Conservation (phyloP, 2,329 filamentous ascomycete species). For the Knufia fluminis region DNA sequence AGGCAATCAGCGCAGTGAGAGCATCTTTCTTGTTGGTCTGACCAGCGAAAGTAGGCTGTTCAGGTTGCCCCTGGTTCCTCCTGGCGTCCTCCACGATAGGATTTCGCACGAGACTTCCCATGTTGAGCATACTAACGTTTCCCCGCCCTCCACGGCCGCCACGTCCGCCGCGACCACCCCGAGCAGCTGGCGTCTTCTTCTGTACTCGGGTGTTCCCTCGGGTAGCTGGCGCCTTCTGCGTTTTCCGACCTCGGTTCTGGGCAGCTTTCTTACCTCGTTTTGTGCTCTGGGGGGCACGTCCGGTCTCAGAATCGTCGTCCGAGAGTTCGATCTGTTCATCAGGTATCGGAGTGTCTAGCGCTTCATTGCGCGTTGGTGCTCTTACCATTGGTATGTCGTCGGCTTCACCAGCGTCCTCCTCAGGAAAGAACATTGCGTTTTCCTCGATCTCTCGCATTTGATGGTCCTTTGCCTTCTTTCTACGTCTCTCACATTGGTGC, state of each 20-base stretch:
- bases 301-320: neutral
- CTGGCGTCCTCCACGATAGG: slow-evolving; percentile 25
- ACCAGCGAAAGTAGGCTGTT: slow-evolving; percentile 22
- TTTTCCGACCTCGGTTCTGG: neutral
- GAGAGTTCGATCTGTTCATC: neutral
- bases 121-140: slow-evolving; percentile 15
- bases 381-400: neutral
- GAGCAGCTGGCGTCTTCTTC: neutral
- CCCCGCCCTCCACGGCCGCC: neutral
- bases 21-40: slow-evolving; percentile 24
- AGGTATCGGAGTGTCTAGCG: neutral
- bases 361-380: neutral
- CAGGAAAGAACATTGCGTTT: neutral
- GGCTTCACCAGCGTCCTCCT: neutral
- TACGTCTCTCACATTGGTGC: neutral
- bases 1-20: slow-evolving; percentile 27
- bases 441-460: neutral
- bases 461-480: neutral
- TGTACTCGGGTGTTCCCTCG: neutral
- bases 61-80: slow-evolving; percentile 21
- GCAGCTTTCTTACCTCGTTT: slow-evolving; percentile 2
- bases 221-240: neutral
- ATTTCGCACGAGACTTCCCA: slow-evolving; percentile 18
- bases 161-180: neutral
- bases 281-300: neutral